A percentile compares a stretch with the other conserved stretches of the same genome.
Evolutionary conservation across 2,329 filamentous ascomycete genomes (phyloP).

Genomic region (Periconia sp.): DNA sequence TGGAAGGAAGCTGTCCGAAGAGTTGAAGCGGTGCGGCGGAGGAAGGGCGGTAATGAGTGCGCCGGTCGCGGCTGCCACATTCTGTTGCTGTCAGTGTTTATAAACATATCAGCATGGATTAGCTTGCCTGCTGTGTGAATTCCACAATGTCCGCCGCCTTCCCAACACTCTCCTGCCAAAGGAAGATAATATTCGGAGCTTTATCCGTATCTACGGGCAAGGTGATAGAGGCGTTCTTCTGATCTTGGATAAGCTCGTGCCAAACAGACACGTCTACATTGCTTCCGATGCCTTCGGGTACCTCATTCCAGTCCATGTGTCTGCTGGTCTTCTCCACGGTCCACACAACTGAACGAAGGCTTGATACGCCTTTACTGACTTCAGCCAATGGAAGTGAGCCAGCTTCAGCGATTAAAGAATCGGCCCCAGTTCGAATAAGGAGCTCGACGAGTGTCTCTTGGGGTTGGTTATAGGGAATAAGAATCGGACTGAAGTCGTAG

Average conservation of each 20-base stretch:
- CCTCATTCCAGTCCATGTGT: conserved; percentile 95
- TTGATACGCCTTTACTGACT: conserved; percentile 71
- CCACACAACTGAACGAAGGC: conserved; percentile 81
- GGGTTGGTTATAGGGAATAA: conserved; percentile 82
- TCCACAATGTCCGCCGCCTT: conserved; percentile 70
- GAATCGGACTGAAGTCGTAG: conserved; percentile 82
- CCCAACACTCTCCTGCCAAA: conserved; percentile 66
- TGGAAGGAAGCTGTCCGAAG: conserved; percentile 82
- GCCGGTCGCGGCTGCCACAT: conserved; percentile 86
- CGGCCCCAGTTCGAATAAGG: conserved; percentile 74
- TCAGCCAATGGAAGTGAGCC: conserved; percentile 83
- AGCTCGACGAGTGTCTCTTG: conserved; percentile 73
- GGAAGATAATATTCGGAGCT: conserved; percentile 62
- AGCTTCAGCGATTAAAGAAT: conserved; percentile 82
- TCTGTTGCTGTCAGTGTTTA: conserved; percentile 54
- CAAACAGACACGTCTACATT: conserved; percentile 85
- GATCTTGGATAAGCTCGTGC: conserved; percentile 83
- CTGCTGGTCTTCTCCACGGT: conserved; percentile 88
- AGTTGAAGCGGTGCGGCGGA: conserved; percentile 72
- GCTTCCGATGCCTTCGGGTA: conserved; percentile 76
- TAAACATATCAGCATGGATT: too few species aligned
- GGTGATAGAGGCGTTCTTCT: conserved; percentile 60
- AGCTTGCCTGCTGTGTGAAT: conserved; percentile 71
- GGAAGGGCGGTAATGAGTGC: conserved; percentile 79
- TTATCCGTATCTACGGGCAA: conserved; percentile 68